Evolutionary conservation across 805 yeast species (phyloP).

Genomic region (Sungouiozyma ichnusensis): DNA sequence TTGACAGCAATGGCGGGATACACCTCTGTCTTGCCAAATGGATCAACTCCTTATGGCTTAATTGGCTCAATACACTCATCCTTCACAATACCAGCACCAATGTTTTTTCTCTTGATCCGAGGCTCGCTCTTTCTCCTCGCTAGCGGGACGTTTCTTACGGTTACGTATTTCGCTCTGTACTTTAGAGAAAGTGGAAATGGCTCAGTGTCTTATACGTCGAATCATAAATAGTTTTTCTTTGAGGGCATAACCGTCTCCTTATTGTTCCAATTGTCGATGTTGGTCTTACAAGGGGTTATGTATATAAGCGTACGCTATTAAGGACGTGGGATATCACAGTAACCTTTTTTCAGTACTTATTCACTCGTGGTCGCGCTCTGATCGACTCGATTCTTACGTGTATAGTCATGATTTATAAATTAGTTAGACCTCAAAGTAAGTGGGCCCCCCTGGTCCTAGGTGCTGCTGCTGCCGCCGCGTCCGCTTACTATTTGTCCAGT

Average conservation of each 20-base stretch:
- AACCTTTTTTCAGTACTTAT: no score
- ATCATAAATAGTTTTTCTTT: background rate
- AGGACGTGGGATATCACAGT: no score
- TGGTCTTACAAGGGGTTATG: background rate
- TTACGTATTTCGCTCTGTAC: background rate
- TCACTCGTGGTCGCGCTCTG: background rate
- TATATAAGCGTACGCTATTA: no score
- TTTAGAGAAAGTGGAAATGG: background rate
- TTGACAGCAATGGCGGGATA: slow-evolving; percentile 65
- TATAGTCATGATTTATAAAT: slow-evolving; percentile 17
- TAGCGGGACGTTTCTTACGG: no score
- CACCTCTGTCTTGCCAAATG: slow-evolving; percentile 38
- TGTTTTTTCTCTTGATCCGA: slow-evolving; percentile 2
- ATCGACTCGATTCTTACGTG: background rate
- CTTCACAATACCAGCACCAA: no score
- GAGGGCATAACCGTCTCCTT: background rate
- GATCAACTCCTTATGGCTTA: slow-evolving; percentile 35
- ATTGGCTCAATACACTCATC: slow-evolving; percentile 5
- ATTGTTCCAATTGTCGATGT: background rate
- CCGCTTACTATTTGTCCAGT: slow-evolving; percentile 12
- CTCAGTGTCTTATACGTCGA: background rate
- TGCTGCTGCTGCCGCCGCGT: slow-evolving; percentile 30
- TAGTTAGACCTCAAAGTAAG: slow-evolving; percentile 14
- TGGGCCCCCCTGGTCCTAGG: slow-evolving; percentile 35
- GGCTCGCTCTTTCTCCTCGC: background rate